Evolutionary conservation across 2,329 filamentous ascomycete genomes (phyloP).

Genomic region (Endocalyx cinctus): DNA sequence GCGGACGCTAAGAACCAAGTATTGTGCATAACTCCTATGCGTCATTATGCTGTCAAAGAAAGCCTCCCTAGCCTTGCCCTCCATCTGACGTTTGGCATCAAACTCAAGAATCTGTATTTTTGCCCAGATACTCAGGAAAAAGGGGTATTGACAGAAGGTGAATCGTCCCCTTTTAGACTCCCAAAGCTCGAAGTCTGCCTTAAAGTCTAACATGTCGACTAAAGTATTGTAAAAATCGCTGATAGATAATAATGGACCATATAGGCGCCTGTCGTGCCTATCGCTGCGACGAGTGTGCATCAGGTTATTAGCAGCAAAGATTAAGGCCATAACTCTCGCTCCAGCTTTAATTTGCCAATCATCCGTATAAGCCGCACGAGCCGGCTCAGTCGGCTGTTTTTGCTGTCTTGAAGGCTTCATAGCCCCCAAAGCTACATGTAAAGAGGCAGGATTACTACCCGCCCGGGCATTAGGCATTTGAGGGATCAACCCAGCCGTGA

Average conservation of each 20-base stretch:
- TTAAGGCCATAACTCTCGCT: slow-evolving; percentile 70
- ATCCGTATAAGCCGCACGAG: slow-evolving; percentile 59
- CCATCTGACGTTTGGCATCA: slow-evolving; percentile 85
- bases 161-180: slow-evolving; percentile 71
- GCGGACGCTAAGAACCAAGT: slow-evolving; percentile 71
- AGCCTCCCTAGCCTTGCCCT: slow-evolving; percentile 78
- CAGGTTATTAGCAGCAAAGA: slow-evolving; percentile 76
- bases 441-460: slow-evolving; percentile 57
- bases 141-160: slow-evolving; percentile 87
- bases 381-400: slow-evolving; percentile 50
- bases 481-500: slow-evolving; percentile 66
- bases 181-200: slow-evolving; percentile 85
- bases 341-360: slow-evolving; percentile 89
- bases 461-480: slow-evolving; percentile 63
- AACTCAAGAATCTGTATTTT: slow-evolving; percentile 89
- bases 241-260: slow-evolving; percentile 68
- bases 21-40: slow-evolving; percentile 68
- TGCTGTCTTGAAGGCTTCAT: slow-evolving; percentile 47
- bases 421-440: slow-evolving; percentile 70
- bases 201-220: slow-evolving; percentile 79
- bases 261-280: slow-evolving; percentile 32
- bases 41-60: slow-evolving; percentile 87
- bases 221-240: slow-evolving; percentile 86
- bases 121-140: slow-evolving; percentile 85
- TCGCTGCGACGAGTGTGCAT: slow-evolving; percentile 33